Base-by-base conservation (phyloP, 305 asterid species). In the Rubia balearica region DNA sequence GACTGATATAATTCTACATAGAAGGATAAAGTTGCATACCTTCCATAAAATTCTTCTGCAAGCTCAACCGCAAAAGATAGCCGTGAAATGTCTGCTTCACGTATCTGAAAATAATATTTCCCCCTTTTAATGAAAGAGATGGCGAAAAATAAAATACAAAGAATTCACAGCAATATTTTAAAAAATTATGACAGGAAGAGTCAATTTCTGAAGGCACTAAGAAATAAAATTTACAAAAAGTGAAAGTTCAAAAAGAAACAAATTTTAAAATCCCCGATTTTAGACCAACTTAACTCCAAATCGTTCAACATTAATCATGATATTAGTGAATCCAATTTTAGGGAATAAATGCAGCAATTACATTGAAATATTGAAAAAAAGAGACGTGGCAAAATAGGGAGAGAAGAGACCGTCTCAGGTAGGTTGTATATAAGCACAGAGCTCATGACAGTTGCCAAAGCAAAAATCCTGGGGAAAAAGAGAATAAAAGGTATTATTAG, bases 1-100 rank as follows among this genome's bases (percentile, higher is more conserved):
- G 59, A 30, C 57, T 59, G 74, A 17, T 72, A 73, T 60, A 51
- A 56, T 49, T 67, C 19, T 49, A 73, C 45, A 38, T 62, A 63
- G 38, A 78, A 78, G 19, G 71, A 45, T 45, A 72, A 42, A 71
- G 38, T 68, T 49, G 78, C 85, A 65, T 65, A 91, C 99, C 99
- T 94, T 81, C 97, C 97, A 71, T 91, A 94, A 74, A 94, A 94
- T 79, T 94, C 99, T 86, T 94, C 99, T 60, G 99, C 99, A 68
- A 94, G 98, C 83, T 94, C 99, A 84, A 94, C 97, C 4, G 99
- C 98, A 49, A 94, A 94, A 63, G 99, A 94, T 72, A 94, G 84
- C 65, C 99, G 88, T 72, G 98, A 89, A 74, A 94, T 92, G 80
- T 94, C 99, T 72, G 99, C 98, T 85, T 94, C 99, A 43, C 99